These are phyloP conservation scores for Salvia rosmarinus DNA, from an alignment of 257 asterid species.

Conservation along the genomic window DNA sequence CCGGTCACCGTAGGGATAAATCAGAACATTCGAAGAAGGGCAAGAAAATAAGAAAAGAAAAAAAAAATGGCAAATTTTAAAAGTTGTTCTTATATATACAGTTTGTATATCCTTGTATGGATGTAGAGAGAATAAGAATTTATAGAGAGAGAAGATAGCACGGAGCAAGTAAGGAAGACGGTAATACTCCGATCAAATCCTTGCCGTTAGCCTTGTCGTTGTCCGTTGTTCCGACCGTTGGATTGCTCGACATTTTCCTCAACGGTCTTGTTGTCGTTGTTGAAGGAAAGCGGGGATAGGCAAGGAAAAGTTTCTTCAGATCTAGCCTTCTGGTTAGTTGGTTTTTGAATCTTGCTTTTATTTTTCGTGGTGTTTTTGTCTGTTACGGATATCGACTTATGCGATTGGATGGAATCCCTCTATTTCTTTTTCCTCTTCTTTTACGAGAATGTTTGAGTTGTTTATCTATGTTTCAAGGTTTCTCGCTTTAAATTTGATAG, in stretches of 20 bases:
- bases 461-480: background rate
- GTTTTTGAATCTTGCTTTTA: constrained; percentile 20
- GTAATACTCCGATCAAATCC: constrained; percentile 40
- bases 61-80: background rate
- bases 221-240: constrained; percentile 45
- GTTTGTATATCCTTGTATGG: background rate
- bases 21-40: constrained; percentile 5
- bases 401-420: constrained; percentile 19
- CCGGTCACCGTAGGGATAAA: constrained; percentile 28
- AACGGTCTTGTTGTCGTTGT: constrained; percentile 33
- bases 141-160: constrained; percentile 29
- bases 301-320: constrained; percentile 47
- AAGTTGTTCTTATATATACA: constrained; percentile 25
- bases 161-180: constrained; percentile 35
- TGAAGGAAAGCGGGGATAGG: constrained; percentile 28
- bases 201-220: constrained; percentile 39
- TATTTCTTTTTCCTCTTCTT: background rate
- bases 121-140: constrained; percentile 29
- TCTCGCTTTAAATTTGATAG: constrained; percentile 7
- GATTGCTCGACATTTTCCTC: constrained; percentile 39
- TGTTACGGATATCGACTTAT: constrained; percentile 1
- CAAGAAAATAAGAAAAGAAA: background rate
- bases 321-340: constrained; percentile 73
- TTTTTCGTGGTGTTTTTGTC: background rate
- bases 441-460: background rate